phyloP scores from a whole-genome alignment of 176 grass and related monocot species.

The Triticum urartu region DNA sequence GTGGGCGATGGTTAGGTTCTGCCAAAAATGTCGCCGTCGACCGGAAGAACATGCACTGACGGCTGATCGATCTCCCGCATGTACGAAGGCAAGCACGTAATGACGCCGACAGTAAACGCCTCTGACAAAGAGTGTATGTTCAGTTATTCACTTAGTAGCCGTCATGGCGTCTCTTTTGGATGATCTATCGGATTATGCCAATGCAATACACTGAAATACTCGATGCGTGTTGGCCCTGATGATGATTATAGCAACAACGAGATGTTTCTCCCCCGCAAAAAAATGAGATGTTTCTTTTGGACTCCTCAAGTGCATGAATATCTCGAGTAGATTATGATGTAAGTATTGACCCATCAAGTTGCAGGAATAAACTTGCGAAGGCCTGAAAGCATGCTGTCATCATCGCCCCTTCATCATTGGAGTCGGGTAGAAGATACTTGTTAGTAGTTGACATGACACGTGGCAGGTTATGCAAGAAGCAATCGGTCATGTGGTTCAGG shows the following conservation, averaged over 20 bases:
- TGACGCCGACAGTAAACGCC: constrained; percentile 6
- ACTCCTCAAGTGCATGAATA: not conserved
- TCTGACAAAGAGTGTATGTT: not conserved
- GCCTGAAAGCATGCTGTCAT: too few species aligned
- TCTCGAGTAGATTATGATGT: not conserved
- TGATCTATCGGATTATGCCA: not conserved
- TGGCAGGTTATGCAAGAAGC: too few species aligned
- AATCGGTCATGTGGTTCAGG: too few species aligned
- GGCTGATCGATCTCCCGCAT: not conserved
- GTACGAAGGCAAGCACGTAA: not conserved
- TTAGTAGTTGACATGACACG: too few species aligned
- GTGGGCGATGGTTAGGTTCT: not conserved
- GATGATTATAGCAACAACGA: not conserved
- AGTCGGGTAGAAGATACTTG: too few species aligned
- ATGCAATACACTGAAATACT: not conserved
- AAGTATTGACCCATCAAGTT: not conserved
- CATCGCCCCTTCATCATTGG: too few species aligned
- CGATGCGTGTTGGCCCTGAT: not conserved
- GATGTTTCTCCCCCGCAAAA: not conserved
- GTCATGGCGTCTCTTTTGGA: not conserved
- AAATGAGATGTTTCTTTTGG: not conserved
- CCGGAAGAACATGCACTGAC: not conserved
- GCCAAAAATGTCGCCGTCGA: not conserved
- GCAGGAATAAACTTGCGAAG: too few species aligned
- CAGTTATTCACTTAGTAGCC: not conserved